Evolutionary conservation across 1,284 basidiomycete genomes (phyloP).

Genomic region (Moesziomyces globuligerus): DNA sequence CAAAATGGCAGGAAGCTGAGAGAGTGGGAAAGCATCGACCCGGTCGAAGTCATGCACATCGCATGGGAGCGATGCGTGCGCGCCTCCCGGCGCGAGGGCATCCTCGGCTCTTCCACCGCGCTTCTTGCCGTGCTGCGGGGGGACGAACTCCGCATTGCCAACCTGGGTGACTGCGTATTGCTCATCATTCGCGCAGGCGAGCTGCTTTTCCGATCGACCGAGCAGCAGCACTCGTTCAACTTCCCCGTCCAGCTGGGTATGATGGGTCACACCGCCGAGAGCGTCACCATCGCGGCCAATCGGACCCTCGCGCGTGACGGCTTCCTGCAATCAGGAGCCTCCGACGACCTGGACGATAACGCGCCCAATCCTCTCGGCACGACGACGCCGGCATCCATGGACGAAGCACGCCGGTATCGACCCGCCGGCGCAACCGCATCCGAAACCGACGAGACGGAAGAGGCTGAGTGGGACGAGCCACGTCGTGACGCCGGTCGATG

Average conservation of each 20-base stretch:
- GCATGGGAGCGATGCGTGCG: slow-evolving; percentile 72
- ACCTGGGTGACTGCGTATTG: slow-evolving; percentile 86
- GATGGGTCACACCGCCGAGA: slow-evolving; percentile 74
- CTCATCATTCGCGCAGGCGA: slow-evolving; percentile 82
- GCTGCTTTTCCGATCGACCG: slow-evolving; percentile 85
- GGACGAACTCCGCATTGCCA: slow-evolving; percentile 85
- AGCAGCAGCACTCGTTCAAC: slow-evolving; percentile 97
- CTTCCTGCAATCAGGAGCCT: slow-evolving; percentile 48
- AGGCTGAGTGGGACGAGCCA: slow-evolving; percentile 61
- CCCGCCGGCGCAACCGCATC: neutral
- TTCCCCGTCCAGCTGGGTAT: slow-evolving; percentile 89
- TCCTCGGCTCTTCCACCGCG: slow-evolving; percentile 72
- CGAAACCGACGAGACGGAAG: slow-evolving; percentile 40
- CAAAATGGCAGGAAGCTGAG: slow-evolving; percentile 49
- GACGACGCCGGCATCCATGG: slow-evolving; percentile 34
- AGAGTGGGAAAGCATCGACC: slow-evolving; percentile 66
- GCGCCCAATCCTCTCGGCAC: slow-evolving; percentile 48
- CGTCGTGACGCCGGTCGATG: slow-evolving; percentile 75
- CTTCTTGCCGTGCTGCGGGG: slow-evolving; percentile 73
- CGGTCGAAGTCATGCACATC: slow-evolving; percentile 73
- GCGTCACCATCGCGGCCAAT: slow-evolving; percentile 69
- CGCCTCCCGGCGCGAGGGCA: slow-evolving; percentile 69
- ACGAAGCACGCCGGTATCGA: slow-evolving; percentile 29
- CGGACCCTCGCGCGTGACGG: slow-evolving; percentile 51
- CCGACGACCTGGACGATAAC: slow-evolving; percentile 52